Evolutionary conservation across 1,284 basidiomycete genomes (phyloP).

Genomic region (Pyrrhoderma noxium): DNA sequence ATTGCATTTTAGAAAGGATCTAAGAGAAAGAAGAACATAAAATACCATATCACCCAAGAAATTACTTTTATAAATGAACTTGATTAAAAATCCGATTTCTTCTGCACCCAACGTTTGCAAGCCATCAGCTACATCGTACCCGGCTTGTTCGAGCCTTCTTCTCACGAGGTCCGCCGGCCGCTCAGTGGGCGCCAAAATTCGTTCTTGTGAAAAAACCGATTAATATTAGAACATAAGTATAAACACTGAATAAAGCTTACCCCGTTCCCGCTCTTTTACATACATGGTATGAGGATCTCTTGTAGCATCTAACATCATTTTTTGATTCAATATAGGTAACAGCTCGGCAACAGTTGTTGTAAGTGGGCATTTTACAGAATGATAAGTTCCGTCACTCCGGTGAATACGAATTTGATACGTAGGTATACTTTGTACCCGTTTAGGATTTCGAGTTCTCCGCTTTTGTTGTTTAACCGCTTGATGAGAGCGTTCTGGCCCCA

Average conservation of each 20-base stretch:
- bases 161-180: slow-evolving; percentile 82
- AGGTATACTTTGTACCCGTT: slow-evolving; percentile 6
- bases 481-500: slow-evolving; percentile 4
- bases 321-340: slow-evolving; percentile 54
- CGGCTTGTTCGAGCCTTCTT: slow-evolving; percentile 83
- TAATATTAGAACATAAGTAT: background rate
- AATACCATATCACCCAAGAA: slow-evolving; percentile 57
- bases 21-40: slow-evolving; percentile 18
- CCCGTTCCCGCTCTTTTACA: slow-evolving; percentile 77
- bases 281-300: slow-evolving; percentile 69
- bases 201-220: slow-evolving; percentile 54
- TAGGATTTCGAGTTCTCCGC: slow-evolving; percentile 11
- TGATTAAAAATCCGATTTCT: slow-evolving; percentile 81
- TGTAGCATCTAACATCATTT: slow-evolving; percentile 42
- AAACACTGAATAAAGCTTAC: slow-evolving; percentile 37
- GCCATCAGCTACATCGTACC: slow-evolving; percentile 81
- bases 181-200: slow-evolving; percentile 75
- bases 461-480: slow-evolving; percentile 17
- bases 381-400: slow-evolving; percentile 67
- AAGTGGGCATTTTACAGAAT: slow-evolving; percentile 60
- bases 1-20: slow-evolving; percentile 13
- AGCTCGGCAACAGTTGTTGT: slow-evolving; percentile 68
- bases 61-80: slow-evolving; percentile 80
- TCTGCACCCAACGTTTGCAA: slow-evolving; percentile 76
- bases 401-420: slow-evolving; percentile 68